Base-by-base conservation (phyloP, 768 basidiomycete species). In the Botryobasidium botryosum region DNA sequence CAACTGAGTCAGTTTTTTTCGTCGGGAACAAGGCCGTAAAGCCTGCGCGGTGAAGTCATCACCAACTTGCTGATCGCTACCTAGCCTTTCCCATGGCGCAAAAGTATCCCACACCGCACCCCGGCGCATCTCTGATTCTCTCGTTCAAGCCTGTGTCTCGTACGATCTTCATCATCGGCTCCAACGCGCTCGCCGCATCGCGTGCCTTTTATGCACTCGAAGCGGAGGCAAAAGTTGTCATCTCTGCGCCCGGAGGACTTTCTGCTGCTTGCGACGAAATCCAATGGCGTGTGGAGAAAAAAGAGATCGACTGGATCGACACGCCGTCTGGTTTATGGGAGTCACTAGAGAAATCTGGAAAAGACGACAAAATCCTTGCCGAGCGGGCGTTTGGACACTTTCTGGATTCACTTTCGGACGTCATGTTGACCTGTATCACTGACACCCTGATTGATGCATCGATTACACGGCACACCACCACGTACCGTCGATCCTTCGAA, bases 161-260 rank as follows among this genome's bases (percentile, higher is more conserved):
- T 29, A 65, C 62, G 0, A 68, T 75, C 27, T 63, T 96, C 31
- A 70, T 97, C 35, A 52, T 96, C 33, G 90, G 92, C 2, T 71
- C 77, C 1, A 74, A 77, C n/a, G 54, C 70, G 2, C 70, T 96
- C 2, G 88, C 88, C 1, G 87, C 88, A 0, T 70, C 74, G n/a
- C 74, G 92, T 38, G 78, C 82, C 2, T 84, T 82, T 53, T 66
- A 79, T 15, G 75, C 83, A 1, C 69, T 92, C 28, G 85, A 91
- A 56, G 80, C 87, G 3, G 77, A 78, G 49, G 74, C 80, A 0
- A 53, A 58, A 6, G 87, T 91, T 26, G 60, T 77, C 23, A 60
- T 92, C n/a, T 54, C 84, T 5, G 62, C 70, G 0, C 66, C 64
- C 6, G 73, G 72, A 0, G 72, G 72, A 0, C 40, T 66, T 2